phyloP scores from a whole-genome alignment of 495 filamentous ascomycete species.

The Penicillium diatomitis region DNA sequence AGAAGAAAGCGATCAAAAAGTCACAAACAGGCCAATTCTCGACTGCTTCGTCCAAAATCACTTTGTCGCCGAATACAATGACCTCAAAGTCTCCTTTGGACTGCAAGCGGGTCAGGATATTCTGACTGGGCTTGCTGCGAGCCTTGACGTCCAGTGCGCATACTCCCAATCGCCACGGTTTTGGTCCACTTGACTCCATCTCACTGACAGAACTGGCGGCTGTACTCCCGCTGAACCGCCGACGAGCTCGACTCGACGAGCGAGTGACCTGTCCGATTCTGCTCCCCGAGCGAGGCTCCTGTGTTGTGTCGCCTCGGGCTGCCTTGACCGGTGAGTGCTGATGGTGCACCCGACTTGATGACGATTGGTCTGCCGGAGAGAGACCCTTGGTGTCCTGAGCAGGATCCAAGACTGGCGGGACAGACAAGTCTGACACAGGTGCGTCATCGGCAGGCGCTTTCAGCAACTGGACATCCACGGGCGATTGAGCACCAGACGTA shows the following conservation, averaged over 20 bases:
- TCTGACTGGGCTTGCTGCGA: constrained; percentile 88
- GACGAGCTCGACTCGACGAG: constrained; percentile 64
- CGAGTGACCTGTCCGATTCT: constrained; percentile 39
- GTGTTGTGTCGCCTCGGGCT: constrained; percentile 10
- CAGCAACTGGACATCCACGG: constrained; percentile 14
- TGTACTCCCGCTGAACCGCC: constrained; percentile 69
- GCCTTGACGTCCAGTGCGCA: constrained; percentile 95
- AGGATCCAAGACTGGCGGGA: background rate
- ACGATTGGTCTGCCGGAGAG: constrained; percentile 4
- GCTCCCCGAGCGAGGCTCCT: constrained; percentile 14
- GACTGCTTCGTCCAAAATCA: constrained; percentile 85
- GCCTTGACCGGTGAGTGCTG: constrained; percentile 11
- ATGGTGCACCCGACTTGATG: constrained; percentile 6
- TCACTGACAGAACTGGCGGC: constrained; percentile 56
- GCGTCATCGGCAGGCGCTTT: constrained; percentile 8
- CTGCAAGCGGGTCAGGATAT: constrained; percentile 86
- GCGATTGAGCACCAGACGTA: constrained; percentile 28
- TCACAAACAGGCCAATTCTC: constrained; percentile 63
- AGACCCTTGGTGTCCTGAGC: constrained; percentile 14
- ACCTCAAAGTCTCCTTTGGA: constrained; percentile 90
- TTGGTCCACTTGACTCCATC: constrained; percentile 23
- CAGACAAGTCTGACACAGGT: constrained; percentile 1
- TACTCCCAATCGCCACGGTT: constrained; percentile 68
- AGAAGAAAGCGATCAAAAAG: constrained; percentile 96
- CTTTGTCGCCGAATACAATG: constrained; percentile 95